Conservation (phyloP, 164 flowering plant genomes). For the Brasenia schreberi region DNA sequence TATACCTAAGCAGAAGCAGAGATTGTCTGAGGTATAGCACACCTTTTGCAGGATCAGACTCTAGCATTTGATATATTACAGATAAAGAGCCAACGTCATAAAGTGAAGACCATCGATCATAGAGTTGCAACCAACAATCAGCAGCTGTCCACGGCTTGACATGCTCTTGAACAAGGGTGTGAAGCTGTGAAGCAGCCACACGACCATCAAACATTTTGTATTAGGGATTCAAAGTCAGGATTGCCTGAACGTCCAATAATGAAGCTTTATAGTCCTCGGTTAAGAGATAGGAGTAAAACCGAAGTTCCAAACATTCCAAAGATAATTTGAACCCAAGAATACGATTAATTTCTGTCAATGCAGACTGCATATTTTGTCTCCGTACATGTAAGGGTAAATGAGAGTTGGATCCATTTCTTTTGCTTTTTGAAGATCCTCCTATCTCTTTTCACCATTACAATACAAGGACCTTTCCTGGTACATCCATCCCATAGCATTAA, state of each 20-base stretch:
- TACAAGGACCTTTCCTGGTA: constrained; percentile 40
- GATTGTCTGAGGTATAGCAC: constrained; percentile 96
- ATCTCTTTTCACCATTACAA: constrained; percentile 59
- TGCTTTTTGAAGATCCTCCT: constrained; percentile 76
- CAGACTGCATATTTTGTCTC: constrained; percentile 68
- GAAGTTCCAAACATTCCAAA: constrained; percentile 81
- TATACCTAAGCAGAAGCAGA: constrained; percentile 84
- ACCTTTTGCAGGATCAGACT: constrained; percentile 16
- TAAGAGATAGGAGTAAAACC: constrained; percentile 77
- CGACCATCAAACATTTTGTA: constrained; percentile 88
- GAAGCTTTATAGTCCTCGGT: constrained; percentile 74
- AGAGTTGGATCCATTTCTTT: constrained; percentile 54
- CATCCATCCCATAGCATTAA: constrained; percentile 37
- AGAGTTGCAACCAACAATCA: no score
- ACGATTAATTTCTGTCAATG: constrained; percentile 72
- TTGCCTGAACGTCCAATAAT: constrained; percentile 82
- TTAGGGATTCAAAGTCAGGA: constrained; percentile 76
- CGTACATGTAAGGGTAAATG: constrained; percentile 49
- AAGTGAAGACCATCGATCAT: constrained; percentile 22
- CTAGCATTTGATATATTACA: constrained; percentile 96
- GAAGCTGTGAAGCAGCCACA: constrained; percentile 54
- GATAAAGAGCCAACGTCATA: constrained; percentile 98
- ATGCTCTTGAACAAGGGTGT: no score
- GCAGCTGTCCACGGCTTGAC: no score
- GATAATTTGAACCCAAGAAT: constrained; percentile 85